Conservation (phyloP, 1,284 basidiomycete genomes). For the Rhodotorula mucilaginosa region DNA sequence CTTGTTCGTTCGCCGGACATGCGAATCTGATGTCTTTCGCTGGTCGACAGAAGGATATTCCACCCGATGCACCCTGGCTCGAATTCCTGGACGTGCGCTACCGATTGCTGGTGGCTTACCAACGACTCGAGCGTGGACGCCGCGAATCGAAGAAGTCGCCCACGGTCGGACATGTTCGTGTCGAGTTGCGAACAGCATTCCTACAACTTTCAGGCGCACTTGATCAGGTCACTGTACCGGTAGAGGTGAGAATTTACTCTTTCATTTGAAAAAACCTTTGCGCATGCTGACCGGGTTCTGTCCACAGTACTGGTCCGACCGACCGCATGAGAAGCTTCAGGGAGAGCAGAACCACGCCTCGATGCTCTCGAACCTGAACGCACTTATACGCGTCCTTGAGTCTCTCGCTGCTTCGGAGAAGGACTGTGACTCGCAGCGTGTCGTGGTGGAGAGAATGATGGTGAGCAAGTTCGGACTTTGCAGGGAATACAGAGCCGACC, state of each 20-base stretch:
- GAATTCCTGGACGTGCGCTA: constrained; percentile 7
- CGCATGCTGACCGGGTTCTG: too few relatives aligned
- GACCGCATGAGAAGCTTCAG: neutral
- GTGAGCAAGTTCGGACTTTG: too few relatives aligned
- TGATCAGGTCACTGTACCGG: constrained; percentile 6
- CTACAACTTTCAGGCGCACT: constrained; percentile 1
- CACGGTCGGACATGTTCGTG: neutral
- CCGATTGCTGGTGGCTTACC: constrained; percentile 1
- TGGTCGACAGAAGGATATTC: neutral
- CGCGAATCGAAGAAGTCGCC: neutral
- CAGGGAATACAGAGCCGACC: too few relatives aligned
- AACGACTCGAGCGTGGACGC: neutral
- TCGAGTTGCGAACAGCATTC: neutral
- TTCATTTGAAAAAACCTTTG: fast-evolving
- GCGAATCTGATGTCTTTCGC: neutral
- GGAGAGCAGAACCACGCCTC: neutral
- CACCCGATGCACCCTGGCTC: constrained; percentile 8
- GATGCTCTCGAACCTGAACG: neutral
- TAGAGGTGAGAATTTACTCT: neutral
- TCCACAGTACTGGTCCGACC: constrained; percentile 13
- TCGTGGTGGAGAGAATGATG: too few relatives aligned
- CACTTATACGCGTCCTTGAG: neutral
- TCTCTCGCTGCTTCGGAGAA: neutral
- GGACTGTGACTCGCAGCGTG: neutral
- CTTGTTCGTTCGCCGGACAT: too few relatives aligned